Base-by-base conservation (phyloP, 768 basidiomycete genomes). In the Suillus subalutaceus region DNA sequence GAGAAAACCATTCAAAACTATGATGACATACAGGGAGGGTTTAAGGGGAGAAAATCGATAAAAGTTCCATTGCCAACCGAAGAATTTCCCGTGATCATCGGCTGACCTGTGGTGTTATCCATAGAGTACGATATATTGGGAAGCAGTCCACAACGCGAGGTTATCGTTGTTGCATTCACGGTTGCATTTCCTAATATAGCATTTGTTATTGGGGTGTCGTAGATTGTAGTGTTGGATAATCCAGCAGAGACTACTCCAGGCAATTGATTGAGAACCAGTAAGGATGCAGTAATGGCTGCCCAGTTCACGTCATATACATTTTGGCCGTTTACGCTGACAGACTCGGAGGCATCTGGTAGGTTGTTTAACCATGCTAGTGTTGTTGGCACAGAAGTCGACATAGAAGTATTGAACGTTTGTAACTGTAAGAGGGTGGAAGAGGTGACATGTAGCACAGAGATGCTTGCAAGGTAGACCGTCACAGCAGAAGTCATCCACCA, bases 391-490 rank as follows among this genome's bases (percentile, higher is more conserved):
- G 18, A 40, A 13, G 46, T 38, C 5, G 23, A 6, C 13, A 12
- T 44, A 2, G 53, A 43, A 16, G 32, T 15, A 63, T 62, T 66
- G 44, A 63, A 66, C 8, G 59, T 52, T 30, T 65, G 58, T 12
- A 65, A 44, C 23, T 62, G 52, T 13, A 68, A 15, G 4, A 68
- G 13, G 6, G 59, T 63, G 18, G 67, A 65, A 12, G 67, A 68
- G 12, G 67, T 66, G 4, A 68, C 16, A n/a, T 68, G 64, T 6
- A 68, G 13, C 8, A 55, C 60, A 1, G 67, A 43, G 30, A 68
- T 59, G 8, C 52, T 46, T 16, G 53, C n/a, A 26, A 68, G 65
- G 40, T 68, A 68, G 12, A 30, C 12, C 2, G 44, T 12, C 35
- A 68, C 63, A 6, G 68, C 41, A 23, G 66, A 44, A 18, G 35